Evolutionary conservation across 768 basidiomycete genomes (phyloP).

Genomic region (Russula lepida): DNA sequence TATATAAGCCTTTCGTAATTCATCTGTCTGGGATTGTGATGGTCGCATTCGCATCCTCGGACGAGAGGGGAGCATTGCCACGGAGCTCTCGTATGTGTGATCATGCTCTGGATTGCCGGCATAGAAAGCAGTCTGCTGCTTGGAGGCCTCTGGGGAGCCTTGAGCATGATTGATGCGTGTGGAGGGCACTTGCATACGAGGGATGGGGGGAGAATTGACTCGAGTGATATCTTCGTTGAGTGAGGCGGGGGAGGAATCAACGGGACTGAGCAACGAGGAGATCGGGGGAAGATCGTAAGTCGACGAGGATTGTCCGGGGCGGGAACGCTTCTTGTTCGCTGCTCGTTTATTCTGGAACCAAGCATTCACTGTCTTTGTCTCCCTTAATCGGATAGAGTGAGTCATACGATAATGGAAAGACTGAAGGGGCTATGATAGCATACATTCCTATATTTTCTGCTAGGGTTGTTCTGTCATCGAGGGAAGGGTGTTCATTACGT

Average conservation of each 20-base stretch:
- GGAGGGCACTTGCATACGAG: slow-evolving; percentile 21
- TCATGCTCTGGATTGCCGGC: slow-evolving; percentile 41
- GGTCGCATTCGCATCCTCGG: slow-evolving; percentile 60
- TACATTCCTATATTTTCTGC: slow-evolving; percentile 72
- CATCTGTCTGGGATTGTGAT: slow-evolving; percentile 55
- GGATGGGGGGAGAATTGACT: slow-evolving; percentile 26
- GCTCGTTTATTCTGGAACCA: slow-evolving; percentile 87
- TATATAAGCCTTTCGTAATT: slow-evolving; percentile 58
- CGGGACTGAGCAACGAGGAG: slow-evolving; percentile 29
- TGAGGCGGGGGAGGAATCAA: slow-evolving; percentile 34
- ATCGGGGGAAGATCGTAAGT: slow-evolving; percentile 27
- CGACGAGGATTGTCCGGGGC: slow-evolving; percentile 24
- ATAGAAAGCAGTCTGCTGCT: slow-evolving; percentile 36
- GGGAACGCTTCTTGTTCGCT: slow-evolving; percentile 62
- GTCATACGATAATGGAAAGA: not conserved
- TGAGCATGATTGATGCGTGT: slow-evolving; percentile 25
- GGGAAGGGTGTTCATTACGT: slow-evolving; percentile 62
- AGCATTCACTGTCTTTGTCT: slow-evolving; percentile 77
- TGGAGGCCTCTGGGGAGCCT: slow-evolving; percentile 27
- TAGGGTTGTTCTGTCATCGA: slow-evolving; percentile 57
- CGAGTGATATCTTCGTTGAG: slow-evolving; percentile 44
- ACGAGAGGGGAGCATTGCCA: slow-evolving; percentile 34
- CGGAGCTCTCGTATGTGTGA: slow-evolving; percentile 40
- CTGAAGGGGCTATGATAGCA: slow-evolving; percentile 28
- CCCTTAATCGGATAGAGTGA: slow-evolving; percentile 38